Evolutionary conservation across 2,329 filamentous ascomycete genomes (phyloP).

Genomic region (Calonectria fujianensis): DNA sequence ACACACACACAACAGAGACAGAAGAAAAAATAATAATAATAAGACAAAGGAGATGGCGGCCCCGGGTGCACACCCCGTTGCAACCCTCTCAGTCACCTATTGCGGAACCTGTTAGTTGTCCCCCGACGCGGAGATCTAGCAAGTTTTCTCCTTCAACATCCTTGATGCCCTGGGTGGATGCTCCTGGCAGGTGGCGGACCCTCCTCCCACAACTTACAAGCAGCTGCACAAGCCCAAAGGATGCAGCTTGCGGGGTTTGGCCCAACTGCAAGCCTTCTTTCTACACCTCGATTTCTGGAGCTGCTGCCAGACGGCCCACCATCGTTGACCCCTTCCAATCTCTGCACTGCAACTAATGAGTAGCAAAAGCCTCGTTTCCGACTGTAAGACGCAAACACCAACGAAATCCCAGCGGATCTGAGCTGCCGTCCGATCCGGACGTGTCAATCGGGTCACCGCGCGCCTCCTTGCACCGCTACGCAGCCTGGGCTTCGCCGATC

Average conservation of each 20-base stretch:
- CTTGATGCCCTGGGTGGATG: not conserved
- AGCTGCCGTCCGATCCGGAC: conserved; percentile 19
- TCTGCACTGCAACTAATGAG: conserved; percentile 10
- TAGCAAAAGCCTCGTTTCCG: conserved; percentile 2
- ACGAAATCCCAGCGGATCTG: conserved; percentile 9
- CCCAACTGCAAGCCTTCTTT: conserved; percentile 20
- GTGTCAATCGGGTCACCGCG: conserved; percentile 24
- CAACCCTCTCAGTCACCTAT: conserved; percentile 20
- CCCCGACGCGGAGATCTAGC: not conserved
- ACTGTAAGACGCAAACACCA: conserved; percentile 12
- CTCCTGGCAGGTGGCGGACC: conserved; percentile 8
- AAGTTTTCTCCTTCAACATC: conserved; percentile 7
- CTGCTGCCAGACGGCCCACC: not conserved
- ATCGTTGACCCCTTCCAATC: conserved; percentile 13
- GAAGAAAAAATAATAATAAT: not conserved
- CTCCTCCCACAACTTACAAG: conserved; percentile 10
- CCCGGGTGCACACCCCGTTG: not conserved
- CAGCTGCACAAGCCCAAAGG: not conserved
- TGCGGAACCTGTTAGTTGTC: conserved; percentile 2
- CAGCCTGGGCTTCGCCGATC: conserved; percentile 27
- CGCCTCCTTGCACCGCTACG: conserved; percentile 5
- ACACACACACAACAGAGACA: not conserved
- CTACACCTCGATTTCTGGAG: conserved; percentile 5
- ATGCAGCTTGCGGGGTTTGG: conserved; percentile 37
- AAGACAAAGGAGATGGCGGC: not conserved